Base-by-base conservation (phyloP, 2,329 filamentous ascomycete genomes). In the Colletotrichum noveboracense region DNA sequence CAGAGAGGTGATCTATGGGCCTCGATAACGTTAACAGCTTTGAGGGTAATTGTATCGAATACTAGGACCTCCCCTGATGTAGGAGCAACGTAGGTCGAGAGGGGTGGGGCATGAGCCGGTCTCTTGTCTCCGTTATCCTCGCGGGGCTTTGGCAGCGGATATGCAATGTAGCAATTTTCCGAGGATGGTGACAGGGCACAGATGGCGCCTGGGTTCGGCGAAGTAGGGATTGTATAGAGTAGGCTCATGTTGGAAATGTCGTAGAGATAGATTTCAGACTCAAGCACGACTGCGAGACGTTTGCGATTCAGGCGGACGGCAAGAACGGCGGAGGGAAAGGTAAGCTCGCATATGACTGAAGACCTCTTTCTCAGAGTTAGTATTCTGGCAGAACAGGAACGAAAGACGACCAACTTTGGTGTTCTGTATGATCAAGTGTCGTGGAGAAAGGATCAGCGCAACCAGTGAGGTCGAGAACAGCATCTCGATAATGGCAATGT, bases 221-320 rank as follows among this genome's bases (percentile, higher is more conserved):
- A 98, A 7, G 96, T 98, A 75, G 96, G 93, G 78, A 98, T 98
- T 7, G 95, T 98, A 84, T 96, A 94, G 55, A 98, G 89, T 74
- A 98, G 91, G 81, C 94, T 96, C 96, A 99, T 98, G 83, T 98
- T 98, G 85, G 96, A 96, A 79, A 99, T 98, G 84, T 99, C 97
- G 87, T 99, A 99, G 65, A 99, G 91, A 86, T 98, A 99, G 77
- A 98, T 98, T 83, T 98, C 94, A 80, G 98, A 96, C 84, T 99
- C 97, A 72, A 98, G 90, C 16, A 98, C 93, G 36, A 99, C 96
- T 14, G 97, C 95, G 30, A 99, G 90, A 48, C 97, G 93, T 85
- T 98, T 98, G 79, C 97, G 92, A 85, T 99, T 99, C 81, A 99
- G 89, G 78, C 96, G 94, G 75, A 99, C 95, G 24, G 96, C 96